phyloP scores from a whole-genome alignment of 164 flowering plant species.

The Piper betle region DNA sequence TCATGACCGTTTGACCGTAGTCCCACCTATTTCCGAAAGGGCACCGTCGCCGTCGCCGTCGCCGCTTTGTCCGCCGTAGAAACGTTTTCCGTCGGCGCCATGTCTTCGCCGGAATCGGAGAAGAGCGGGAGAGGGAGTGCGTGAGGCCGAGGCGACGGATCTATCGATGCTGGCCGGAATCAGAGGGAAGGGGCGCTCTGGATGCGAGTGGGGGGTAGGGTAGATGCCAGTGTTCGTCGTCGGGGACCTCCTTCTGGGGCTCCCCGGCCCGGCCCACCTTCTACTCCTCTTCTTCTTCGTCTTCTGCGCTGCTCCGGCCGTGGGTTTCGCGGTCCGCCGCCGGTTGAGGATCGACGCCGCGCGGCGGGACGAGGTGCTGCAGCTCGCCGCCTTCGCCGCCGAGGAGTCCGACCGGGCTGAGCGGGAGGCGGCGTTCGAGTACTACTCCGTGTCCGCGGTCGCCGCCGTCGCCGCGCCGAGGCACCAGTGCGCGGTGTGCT shows the following conservation, averaged over 20 bases:
- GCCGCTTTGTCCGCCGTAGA: not conserved
- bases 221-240: slow-evolving; percentile 42
- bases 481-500: slow-evolving; percentile 48
- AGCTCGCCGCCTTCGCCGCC: slow-evolving; percentile 44
- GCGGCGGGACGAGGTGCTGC: slow-evolving; percentile 51
- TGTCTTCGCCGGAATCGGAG: not conserved
- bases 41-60: not conserved
- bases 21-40: no score
- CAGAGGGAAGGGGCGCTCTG: not conserved
- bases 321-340: slow-evolving; percentile 25
- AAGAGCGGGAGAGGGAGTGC: not conserved
- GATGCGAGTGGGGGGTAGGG: slow-evolving; percentile 11
- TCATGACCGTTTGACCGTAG: no score
- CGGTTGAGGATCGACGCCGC: slow-evolving; percentile 48
- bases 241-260: slow-evolving; percentile 45
- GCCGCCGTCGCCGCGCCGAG: not conserved
- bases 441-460: not conserved
- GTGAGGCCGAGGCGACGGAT: not conserved
- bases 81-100: no score
- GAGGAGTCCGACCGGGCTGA: slow-evolving; percentile 64
- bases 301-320: slow-evolving; percentile 15
- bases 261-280: slow-evolving; percentile 14
- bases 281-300: slow-evolving; percentile 14
- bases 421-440: slow-evolving; percentile 38
- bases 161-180: slow-evolving; percentile 1